phyloP scores from a whole-genome alignment of 1,284 basidiomycete species.

The Boletellus deceptivus region DNA sequence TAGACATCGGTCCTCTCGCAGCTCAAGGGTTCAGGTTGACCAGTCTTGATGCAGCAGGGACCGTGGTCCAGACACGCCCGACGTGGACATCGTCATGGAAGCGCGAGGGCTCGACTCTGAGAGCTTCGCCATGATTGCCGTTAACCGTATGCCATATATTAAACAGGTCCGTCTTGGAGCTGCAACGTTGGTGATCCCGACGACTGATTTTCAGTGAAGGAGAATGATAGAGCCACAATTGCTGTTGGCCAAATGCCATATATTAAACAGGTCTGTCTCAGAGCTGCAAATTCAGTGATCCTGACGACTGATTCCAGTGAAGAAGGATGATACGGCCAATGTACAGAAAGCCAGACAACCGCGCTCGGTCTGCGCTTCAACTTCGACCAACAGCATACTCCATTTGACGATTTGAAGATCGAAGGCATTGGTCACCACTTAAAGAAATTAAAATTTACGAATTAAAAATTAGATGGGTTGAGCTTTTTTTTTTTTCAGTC shows the following conservation, averaged over 20 bases:
- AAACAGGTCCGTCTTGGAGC: not conserved
- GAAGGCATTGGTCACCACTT: too few relatives aligned
- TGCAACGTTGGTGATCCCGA: not conserved
- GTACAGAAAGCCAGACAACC: too few relatives aligned
- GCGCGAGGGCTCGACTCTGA: not conserved
- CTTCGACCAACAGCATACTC: too few relatives aligned
- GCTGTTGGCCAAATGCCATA: not conserved
- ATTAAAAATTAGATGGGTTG: too few relatives aligned
- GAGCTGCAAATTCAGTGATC: not conserved
- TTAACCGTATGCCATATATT: not conserved
- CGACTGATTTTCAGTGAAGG: not conserved
- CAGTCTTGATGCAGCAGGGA: not conserved
- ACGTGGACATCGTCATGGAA: too few relatives aligned
- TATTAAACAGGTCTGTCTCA: not conserved
- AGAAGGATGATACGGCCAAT: not conserved
- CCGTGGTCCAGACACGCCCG: not conserved
- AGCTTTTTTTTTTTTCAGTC: too few relatives aligned
- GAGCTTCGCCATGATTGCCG: not conserved
- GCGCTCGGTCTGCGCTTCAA: too few relatives aligned
- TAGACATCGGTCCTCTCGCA: not conserved
- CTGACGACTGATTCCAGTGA: not conserved
- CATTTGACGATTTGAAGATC: too few relatives aligned
- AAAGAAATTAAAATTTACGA: too few relatives aligned
- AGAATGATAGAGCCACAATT: too few relatives aligned
- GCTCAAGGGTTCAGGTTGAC: not conserved